Base-by-base conservation (phyloP, 768 basidiomycete genomes). In the Termitomyces sp. region DNA sequence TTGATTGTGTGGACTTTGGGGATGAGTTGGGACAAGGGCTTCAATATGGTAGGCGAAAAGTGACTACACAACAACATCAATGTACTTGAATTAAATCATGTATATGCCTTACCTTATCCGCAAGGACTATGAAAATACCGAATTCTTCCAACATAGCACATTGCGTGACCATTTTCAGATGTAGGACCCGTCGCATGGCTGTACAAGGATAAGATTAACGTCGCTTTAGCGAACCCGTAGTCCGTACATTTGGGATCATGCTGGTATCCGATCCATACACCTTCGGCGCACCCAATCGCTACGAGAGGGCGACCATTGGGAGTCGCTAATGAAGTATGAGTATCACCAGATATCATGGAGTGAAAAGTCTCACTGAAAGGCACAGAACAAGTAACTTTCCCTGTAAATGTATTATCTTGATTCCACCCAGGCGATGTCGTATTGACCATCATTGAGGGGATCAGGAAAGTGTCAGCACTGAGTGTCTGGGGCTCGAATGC, bases 81-180 rank as follows among this genome's bases (percentile, higher is more conserved):
- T 26, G 18, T 18, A 26, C 43, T 18, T 16, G 14, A 11, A 54
- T 13, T 13, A 48, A 14, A n/a, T 28, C 16, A 26, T 24, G 10
- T 6, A 63, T 58, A 38, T 50, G 84, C 88, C 55, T 36, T 53
- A 85, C 91, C 79, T 94, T 95, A 72, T 97, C 94, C 8, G 94
- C 92, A 11, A 98, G 76, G 5, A 98, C 96, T 28, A 98, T 80
- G 79, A 99, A 94, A 62, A 98, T 94, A 16, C 94, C 92, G 70
- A 97, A 98, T 61, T 96, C 92, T 67, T 97, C 94, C 7, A 98
- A 75, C 81, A 98, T 95, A 0, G 94, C 94, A 68, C 92, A 93
- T 67, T 97, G 94, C 0, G 93, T 94, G 33, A 98, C 94, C 76
- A 87, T 85, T 71, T 94, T 93, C 46, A 98, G 75, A 68, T 97